These are phyloP conservation scores for Ophiostoma sp. DNA, from an alignment of 2,329 filamentous ascomycete genomes.

Conservation along the genomic window DNA sequence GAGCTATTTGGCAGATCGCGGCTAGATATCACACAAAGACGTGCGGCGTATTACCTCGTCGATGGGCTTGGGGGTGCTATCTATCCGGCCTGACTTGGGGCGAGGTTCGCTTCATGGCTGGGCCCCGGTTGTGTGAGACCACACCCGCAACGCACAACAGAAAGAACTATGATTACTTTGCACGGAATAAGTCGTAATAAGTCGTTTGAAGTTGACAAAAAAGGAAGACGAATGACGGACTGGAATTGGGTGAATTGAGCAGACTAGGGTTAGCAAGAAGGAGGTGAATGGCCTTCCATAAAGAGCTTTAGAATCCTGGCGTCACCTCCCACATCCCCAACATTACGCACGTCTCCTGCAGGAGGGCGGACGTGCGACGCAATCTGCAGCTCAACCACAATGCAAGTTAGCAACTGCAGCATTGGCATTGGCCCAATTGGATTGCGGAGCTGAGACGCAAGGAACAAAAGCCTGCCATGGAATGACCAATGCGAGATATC, in stretches of 20 bases:
- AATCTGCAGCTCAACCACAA: constrained; percentile 14
- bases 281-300: background rate
- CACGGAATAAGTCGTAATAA: background rate
- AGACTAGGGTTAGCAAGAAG: background rate
- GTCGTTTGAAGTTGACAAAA: background rate
- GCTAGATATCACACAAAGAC: background rate
- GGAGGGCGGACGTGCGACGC: background rate
- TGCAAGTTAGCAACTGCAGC: background rate
- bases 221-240: background rate
- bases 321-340: constrained; percentile 12
- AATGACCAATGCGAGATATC: background rate
- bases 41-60: background rate
- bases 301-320: background rate
- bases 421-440: constrained; percentile 16
- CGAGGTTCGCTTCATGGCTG: background rate
- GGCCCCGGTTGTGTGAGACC: background rate
- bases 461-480: background rate
- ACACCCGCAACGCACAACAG: background rate
- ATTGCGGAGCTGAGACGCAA: background rate
- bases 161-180: background rate
- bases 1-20: constrained; percentile 3
- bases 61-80: background rate
- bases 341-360: constrained; percentile 9
- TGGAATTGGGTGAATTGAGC: background rate
- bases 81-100: background rate